phyloP scores from a whole-genome alignment of 2,329 filamentous ascomycete species.

The Aspergillus alliaceus region DNA sequence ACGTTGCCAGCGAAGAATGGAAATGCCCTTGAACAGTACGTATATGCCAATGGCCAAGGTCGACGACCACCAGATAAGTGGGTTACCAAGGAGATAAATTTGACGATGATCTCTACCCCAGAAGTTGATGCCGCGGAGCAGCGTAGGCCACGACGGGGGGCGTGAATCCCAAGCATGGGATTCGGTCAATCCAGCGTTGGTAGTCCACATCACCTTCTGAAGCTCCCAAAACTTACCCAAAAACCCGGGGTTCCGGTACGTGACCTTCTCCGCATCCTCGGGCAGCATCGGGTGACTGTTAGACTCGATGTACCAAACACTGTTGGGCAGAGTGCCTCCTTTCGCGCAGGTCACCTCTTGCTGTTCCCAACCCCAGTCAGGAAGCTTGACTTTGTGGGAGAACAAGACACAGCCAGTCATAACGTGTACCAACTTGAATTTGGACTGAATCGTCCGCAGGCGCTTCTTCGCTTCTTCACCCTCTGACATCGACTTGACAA shows the following conservation, averaged over 20 bases:
- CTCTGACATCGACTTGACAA: conserved; percentile 84
- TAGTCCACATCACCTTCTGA: conserved; percentile 98
- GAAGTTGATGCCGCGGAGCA: conserved; percentile 96
- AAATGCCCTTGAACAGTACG: conserved; percentile 79
- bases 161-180: conserved; percentile 98
- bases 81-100: conserved; percentile 95
- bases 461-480: conserved; percentile 77
- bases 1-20: conserved; percentile 90
- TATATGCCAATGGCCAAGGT: conserved; percentile 77
- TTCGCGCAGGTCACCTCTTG: conserved; percentile 98
- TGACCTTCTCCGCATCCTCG: conserved; percentile 82
- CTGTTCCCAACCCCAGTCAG: conserved; percentile 96
- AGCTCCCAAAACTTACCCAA: conserved; percentile 97
- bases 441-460: conserved; percentile 89
- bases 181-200: conserved; percentile 92
- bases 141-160: conserved; percentile 86
- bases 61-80: conserved; percentile 90
- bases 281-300: conserved; percentile 81
- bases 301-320: conserved; percentile 91
- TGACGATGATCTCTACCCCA: conserved; percentile 94
- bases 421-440: conserved; percentile 90
- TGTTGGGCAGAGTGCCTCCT: conserved; percentile 90
- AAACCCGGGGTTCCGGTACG: conserved; percentile 93
- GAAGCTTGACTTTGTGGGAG: conserved; percentile 98
- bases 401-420: conserved; percentile 97